Conservation (phyloP, 2,329 filamentous ascomycete species). For the Biscogniauxia sp. region DNA sequence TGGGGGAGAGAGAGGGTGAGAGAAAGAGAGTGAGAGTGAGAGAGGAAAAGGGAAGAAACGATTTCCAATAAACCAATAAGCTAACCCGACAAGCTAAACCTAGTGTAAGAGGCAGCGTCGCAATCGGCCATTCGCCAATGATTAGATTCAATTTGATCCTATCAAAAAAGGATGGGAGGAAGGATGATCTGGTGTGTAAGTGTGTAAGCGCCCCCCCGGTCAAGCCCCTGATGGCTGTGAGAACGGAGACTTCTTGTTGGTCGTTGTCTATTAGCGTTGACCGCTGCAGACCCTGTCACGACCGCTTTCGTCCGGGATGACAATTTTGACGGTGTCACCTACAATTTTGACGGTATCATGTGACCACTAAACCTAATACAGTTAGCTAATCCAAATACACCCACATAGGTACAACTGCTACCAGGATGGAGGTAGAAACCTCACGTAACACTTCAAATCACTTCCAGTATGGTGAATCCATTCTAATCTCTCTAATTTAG, state of each 20-base stretch:
- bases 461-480: too few relatives aligned
- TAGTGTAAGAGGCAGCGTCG: slow-evolving; percentile 18
- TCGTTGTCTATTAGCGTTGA: slow-evolving; percentile 14
- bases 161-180: slow-evolving; percentile 1
- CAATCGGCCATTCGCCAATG: slow-evolving; percentile 24
- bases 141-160: slow-evolving; percentile 16
- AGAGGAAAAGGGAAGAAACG: slow-evolving; percentile 13
- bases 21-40: neutral
- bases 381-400: too few relatives aligned
- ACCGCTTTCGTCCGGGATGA: slow-evolving; percentile 24
- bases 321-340: too few relatives aligned
- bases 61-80: neutral
- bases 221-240: slow-evolving; percentile 11
- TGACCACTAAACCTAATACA: too few relatives aligned
- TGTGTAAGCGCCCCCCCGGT: slow-evolving; percentile 6
- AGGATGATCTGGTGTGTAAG: neutral
- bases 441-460: too few relatives aligned
- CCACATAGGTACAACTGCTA: too few relatives aligned
- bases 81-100: slow-evolving; percentile 1
- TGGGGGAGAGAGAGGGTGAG: neutral
- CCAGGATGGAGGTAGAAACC: too few relatives aligned
- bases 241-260: slow-evolving; percentile 20
- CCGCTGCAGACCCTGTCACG: slow-evolving; percentile 9
- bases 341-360: too few relatives aligned
- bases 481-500: too few relatives aligned